Base-by-base conservation (phyloP, 129 eudicot genomes). In the Saposhnikovia divaricata region DNA sequence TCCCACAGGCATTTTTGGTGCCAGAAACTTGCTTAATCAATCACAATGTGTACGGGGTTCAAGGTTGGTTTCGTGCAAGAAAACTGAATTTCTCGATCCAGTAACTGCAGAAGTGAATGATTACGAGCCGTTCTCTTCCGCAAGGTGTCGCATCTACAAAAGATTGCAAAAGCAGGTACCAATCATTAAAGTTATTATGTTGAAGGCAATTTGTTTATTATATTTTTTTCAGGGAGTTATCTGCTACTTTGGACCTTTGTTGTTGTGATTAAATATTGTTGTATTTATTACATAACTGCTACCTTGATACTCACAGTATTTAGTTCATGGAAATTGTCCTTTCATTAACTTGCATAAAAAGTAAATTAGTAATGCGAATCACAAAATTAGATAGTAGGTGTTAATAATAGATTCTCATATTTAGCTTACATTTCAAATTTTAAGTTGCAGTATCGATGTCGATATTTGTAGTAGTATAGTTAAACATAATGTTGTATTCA, bases 101-200 rank as follows among this genome's bases (percentile, higher is more conserved):
- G 77, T 85, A 50, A 77, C 47, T 44, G 81, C 59, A 57, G 88
- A 89, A 59, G 25, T 70, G 51, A 78, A 76, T 80, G 89, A 80
- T 70, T 53, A 79, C 23, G 93, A 87, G 25, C 85, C 87, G 76
- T 72, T 84, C 48, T 85, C 98, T 81, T 89, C 96, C 73, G 98
- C 98, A 72, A 85, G 97, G 79, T 91, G 97, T 82, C 93, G 90
- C 45, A 45, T 88, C 79, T 90, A 85, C 80, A 88, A 73, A 59
- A 83, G 87, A 82, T 85, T 86, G 14, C 86, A 71, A 23, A 74
- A 65, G 37, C 88, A 89, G 97, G 98, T 92, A 57, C 79, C 71
- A 55, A 31, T 44, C 25, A 12, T 66, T 66, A 42, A 46, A 45
- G 6, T 71, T 38, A 15, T 15, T 57, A 61, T 44, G 61, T 78